Percentiles rank a stretch among this genome's conserved stretches.
phyloP scores from a whole-genome alignment of 1,139 yeast species.

The Candida tropicalis region DNA sequence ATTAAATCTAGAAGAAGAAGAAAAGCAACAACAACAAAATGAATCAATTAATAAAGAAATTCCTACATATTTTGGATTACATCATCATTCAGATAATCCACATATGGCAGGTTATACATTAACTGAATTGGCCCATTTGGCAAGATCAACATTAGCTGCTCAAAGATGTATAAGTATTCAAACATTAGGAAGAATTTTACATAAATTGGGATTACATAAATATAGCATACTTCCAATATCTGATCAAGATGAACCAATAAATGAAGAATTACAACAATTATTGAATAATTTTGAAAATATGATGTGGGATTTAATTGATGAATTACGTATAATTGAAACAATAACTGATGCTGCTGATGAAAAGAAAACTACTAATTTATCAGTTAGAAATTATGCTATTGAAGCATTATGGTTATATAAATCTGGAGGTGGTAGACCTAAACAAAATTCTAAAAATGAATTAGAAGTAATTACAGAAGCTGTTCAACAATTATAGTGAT shows the following conservation, averaged over 20 bases:
- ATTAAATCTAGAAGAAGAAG: conserved; percentile 18
- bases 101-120: conserved; percentile 91
- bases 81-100: conserved; percentile 90
- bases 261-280: conserved; percentile 39
- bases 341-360: conserved; percentile 79
- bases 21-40: no score
- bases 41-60: conserved; percentile 43
- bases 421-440: conserved; percentile 65
- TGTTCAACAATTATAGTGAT: conserved; percentile 7
- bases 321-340: conserved; percentile 68
- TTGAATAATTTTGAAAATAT: conserved; percentile 56
- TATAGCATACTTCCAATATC: conserved; percentile 53
- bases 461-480: conserved; percentile 17
- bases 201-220: conserved; percentile 70
- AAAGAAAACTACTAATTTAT: conserved; percentile 60
- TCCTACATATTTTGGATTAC: conserved; percentile 70
- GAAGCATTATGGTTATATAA: conserved; percentile 96
- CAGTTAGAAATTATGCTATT: conserved; percentile 82
- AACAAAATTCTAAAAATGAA: conserved; percentile 13
- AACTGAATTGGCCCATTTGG: conserved; percentile 75
- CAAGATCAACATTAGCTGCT: conserved; percentile 78
- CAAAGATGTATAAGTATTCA: conserved; percentile 88
- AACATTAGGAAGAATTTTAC: conserved; percentile 83
- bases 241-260: conserved; percentile 36
- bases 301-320: conserved; percentile 75